Percentiles rank a stretch among this genome's conserved stretches.
Conservation (phyloP, 495 filamentous ascomycete species). For the Aspergillus indologenus region DNA sequence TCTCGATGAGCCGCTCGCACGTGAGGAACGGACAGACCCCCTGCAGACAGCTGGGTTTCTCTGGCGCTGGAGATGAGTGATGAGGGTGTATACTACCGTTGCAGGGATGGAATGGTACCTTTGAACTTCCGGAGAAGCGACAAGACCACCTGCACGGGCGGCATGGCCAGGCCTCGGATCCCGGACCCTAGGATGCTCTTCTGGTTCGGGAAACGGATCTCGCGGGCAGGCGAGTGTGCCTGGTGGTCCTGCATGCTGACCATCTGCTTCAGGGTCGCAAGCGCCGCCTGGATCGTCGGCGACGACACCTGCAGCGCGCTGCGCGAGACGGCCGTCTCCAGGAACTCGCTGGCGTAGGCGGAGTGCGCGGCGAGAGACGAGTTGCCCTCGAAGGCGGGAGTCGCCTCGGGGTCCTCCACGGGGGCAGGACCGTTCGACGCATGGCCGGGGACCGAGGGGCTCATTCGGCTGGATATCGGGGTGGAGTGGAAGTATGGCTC, state of each 20-base stretch:
- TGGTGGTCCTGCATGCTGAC: constrained; percentile 47
- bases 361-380: constrained; percentile 61
- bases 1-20: constrained; percentile 54
- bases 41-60: constrained; percentile 25
- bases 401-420: constrained; percentile 40
- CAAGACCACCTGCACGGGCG: constrained; percentile 51
- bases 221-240: constrained; percentile 33
- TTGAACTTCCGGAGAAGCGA: constrained; percentile 48
- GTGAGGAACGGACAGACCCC: constrained; percentile 40
- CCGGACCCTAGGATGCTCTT: constrained; percentile 39
- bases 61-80: constrained; percentile 14
- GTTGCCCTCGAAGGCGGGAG: constrained; percentile 56
- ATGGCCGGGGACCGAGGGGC: constrained; percentile 22
- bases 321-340: constrained; percentile 57
- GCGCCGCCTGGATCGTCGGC: constrained; percentile 53
- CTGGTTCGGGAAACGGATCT: constrained; percentile 42
- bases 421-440: constrained; percentile 19
- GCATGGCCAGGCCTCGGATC: constrained; percentile 52
- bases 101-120: constrained; percentile 27
- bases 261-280: constrained; percentile 57
- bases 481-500: constrained; percentile 19
- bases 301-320: constrained; percentile 46
- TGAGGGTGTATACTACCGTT: background rate
- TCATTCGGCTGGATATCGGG: constrained; percentile 20
- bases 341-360: constrained; percentile 59